Evolutionary conservation across 805 yeast species (phyloP).

Genomic region (Blastobotrys americana): DNA sequence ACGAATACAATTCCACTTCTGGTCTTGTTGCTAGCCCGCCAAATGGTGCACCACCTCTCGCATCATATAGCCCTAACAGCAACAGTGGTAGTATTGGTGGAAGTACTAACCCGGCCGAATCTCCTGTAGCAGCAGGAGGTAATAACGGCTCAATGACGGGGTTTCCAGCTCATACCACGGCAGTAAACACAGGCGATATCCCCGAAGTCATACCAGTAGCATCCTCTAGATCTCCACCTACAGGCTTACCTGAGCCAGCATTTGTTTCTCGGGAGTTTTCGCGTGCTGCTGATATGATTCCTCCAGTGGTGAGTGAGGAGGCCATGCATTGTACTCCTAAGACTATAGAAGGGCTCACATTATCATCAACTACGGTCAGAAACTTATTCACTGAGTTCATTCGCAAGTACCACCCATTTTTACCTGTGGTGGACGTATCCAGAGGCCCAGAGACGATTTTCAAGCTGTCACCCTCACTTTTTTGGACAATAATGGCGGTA

Average conservation of each 20-base stretch:
- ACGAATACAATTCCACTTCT: slow-evolving; percentile 3
- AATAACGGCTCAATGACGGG: not conserved
- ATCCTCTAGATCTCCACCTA: not conserved
- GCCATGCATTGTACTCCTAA: slow-evolving; percentile 41
- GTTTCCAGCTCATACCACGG: not conserved
- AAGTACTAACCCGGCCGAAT: not conserved
- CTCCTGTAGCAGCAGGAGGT: not conserved
- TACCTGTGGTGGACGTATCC: slow-evolving; percentile 79
- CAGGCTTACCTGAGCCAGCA: not conserved
- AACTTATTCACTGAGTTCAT: slow-evolving; percentile 64
- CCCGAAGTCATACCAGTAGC: not conserved
- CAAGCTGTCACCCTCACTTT: slow-evolving; percentile 74
- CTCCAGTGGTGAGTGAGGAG: slow-evolving; percentile 1
- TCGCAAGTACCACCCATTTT: slow-evolving; percentile 68
- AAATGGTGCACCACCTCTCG: not conserved
- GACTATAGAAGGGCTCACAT: slow-evolving; percentile 57
- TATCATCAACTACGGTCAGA: slow-evolving; percentile 54
- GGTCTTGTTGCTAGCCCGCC: slow-evolving; percentile 2
- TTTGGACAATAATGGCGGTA: slow-evolving; percentile 88
- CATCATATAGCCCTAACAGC: not conserved
- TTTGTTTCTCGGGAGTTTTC: not conserved
- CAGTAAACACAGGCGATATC: not conserved
- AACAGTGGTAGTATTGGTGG: not conserved
- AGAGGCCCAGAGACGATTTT: slow-evolving; percentile 79
- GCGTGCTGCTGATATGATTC: not conserved